Conservation (phyloP, 345 rosid genomes). For the Gossypium herbaceum region DNA sequence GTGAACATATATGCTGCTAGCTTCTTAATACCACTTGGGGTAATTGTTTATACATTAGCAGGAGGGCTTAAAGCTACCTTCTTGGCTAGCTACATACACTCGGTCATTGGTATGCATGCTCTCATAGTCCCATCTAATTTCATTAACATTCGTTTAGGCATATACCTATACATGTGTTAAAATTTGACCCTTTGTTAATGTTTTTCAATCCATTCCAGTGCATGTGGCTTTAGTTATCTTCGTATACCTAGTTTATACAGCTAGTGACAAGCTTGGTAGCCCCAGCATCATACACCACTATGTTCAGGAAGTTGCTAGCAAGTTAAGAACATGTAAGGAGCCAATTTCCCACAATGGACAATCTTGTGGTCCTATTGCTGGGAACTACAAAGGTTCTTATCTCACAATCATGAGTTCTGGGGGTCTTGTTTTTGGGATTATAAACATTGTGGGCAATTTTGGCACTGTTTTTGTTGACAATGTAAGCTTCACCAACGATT, state of each 20-base stretch:
- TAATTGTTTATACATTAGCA: slow-evolving; percentile 76
- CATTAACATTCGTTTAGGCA: not conserved
- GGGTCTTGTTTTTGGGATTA: slow-evolving; percentile 83
- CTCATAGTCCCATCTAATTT: not conserved
- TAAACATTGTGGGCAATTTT: slow-evolving; percentile 84
- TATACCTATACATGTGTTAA: not conserved
- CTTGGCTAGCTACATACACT: slow-evolving; percentile 91
- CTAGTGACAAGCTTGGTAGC: slow-evolving; percentile 78
- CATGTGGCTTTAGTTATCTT: slow-evolving; percentile 79
- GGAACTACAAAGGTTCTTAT: slow-evolving; percentile 72
- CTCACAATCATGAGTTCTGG: slow-evolving; percentile 90
- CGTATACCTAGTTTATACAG: slow-evolving; percentile 77
- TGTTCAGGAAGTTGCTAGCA: slow-evolving; percentile 52
- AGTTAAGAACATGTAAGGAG: slow-evolving; percentile 60
- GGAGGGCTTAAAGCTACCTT: slow-evolving; percentile 96
- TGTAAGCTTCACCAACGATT: slow-evolving; percentile 36
- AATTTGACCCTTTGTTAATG: not conserved
- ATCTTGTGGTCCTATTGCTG: slow-evolving; percentile 80
- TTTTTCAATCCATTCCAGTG: slow-evolving; percentile 39
- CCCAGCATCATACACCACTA: slow-evolving; percentile 53
- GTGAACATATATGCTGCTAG: slow-evolving; percentile 85
- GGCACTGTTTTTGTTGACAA: slow-evolving; percentile 94
- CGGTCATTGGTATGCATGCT: slow-evolving; percentile 59
- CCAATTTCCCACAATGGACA: slow-evolving; percentile 68
- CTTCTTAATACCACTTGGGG: slow-evolving; percentile 94